Conservation (phyloP, 2,329 filamentous ascomycete genomes). For the Nothophoma quercina region DNA sequence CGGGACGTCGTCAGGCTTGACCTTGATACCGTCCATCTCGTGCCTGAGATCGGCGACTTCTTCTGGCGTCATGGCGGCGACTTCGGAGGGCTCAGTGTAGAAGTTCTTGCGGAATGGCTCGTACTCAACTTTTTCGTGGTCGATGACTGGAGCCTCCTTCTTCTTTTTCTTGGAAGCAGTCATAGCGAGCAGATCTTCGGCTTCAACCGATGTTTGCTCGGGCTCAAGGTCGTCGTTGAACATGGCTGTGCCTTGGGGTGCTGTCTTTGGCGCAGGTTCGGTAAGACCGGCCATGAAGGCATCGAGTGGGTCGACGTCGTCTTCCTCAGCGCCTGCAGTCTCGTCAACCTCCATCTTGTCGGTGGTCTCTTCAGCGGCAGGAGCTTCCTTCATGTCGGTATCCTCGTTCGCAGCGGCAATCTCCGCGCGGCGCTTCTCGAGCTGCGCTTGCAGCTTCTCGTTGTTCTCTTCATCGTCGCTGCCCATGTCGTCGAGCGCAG, state of each 20-base stretch:
- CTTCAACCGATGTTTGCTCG: constrained; percentile 68
- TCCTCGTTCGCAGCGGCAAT: constrained; percentile 50
- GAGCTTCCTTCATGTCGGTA: constrained; percentile 52
- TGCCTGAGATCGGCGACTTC: constrained; percentile 82
- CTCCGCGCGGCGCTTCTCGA: constrained; percentile 76
- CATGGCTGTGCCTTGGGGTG: constrained; percentile 79
- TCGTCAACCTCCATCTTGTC: constrained; percentile 67
- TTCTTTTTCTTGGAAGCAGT: constrained; percentile 81
- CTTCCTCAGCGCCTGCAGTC: constrained; percentile 62
- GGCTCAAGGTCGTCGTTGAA: constrained; percentile 85
- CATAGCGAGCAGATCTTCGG: constrained; percentile 59
- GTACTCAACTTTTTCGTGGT: constrained; percentile 87
- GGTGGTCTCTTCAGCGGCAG: constrained; percentile 29
- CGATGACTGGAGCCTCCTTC: constrained; percentile 88
- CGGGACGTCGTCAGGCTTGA: constrained; percentile 76
- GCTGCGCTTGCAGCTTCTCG: constrained; percentile 80
- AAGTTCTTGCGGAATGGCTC: constrained; percentile 91
- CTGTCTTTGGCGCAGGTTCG: constrained; percentile 49
- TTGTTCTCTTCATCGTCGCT: constrained; percentile 89
- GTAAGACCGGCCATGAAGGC: constrained; percentile 87
- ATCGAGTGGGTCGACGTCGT: constrained; percentile 87
- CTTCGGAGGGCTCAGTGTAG: constrained; percentile 87
- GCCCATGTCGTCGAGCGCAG: constrained; percentile 76
- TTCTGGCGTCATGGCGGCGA: constrained; percentile 82
- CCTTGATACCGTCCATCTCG: constrained; percentile 94